Conservation (phyloP, 2,329 filamentous ascomycete species). For the Microsporum ferrugineum region DNA sequence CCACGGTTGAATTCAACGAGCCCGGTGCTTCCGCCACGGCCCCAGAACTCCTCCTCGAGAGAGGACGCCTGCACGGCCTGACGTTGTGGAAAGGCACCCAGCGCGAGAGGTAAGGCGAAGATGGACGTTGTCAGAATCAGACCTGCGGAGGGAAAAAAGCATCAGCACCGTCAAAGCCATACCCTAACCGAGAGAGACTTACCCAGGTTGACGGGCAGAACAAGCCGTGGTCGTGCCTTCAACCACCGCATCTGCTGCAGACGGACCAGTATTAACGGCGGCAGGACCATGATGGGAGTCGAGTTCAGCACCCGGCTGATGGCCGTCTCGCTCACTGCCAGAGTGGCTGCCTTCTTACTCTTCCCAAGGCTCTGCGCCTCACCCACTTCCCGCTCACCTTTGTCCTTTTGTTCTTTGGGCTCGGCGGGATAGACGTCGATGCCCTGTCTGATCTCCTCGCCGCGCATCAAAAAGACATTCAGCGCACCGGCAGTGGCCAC, state of each 20-base stretch:
- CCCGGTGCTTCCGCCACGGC: constrained; percentile 63
- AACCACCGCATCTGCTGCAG: constrained; percentile 79
- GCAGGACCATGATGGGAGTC: constrained; percentile 93
- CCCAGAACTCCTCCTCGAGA: constrained; percentile 79
- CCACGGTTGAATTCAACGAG: constrained; percentile 95
- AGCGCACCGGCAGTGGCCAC: constrained; percentile 83
- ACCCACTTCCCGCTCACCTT: constrained; percentile 52
- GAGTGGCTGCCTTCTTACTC: constrained; percentile 72
- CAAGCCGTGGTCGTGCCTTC: constrained; percentile 61
- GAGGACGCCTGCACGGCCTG: constrained; percentile 65
- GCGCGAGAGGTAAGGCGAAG: constrained; percentile 75
- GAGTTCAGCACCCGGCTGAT: constrained; percentile 84
- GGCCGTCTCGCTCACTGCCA: constrained; percentile 89
- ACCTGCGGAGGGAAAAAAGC: constrained; percentile 21
- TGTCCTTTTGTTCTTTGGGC: constrained; percentile 54
- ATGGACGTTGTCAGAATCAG: constrained; percentile 79
- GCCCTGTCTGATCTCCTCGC: constrained; percentile 83
- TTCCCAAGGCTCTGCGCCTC: constrained; percentile 66
- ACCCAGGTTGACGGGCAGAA: constrained; percentile 72
- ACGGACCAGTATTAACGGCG: constrained; percentile 71
- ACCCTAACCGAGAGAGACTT: constrained; percentile 14
- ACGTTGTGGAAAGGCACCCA: constrained; percentile 85
- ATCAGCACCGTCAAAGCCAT: not conserved
- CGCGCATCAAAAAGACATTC: constrained; percentile 96
- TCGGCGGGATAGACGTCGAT: constrained; percentile 86